Conservation (phyloP, 805 yeast species). For the Blastobotrys parvus region DNA sequence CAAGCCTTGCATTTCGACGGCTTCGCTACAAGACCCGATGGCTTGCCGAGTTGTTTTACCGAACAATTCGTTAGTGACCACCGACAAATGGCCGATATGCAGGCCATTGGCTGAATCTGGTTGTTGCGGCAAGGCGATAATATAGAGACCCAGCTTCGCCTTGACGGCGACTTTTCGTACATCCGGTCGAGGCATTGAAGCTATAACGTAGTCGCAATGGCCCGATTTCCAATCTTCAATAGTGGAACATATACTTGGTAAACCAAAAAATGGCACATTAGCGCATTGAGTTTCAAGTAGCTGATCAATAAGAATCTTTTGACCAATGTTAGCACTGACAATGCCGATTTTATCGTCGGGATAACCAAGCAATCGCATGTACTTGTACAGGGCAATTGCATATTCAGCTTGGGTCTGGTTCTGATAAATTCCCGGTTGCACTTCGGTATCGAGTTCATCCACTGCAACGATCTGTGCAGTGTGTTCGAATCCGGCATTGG, state of each 20-base stretch:
- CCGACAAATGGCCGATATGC: constrained; percentile 1
- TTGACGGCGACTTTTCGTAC: background rate
- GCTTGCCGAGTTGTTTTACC: constrained; percentile 10
- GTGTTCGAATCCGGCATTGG: constrained; percentile 1
- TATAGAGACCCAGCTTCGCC: background rate
- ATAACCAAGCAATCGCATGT: constrained; percentile 39
- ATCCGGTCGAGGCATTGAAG: background rate
- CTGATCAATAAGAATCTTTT: constrained; percentile 36
- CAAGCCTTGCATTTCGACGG: constrained; percentile 23
- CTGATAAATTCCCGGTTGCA: constrained; percentile 15
- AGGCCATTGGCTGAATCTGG: too few species aligned
- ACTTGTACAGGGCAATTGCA: constrained; percentile 37
- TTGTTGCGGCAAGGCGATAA: background rate
- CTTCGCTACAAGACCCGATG: constrained; percentile 2
- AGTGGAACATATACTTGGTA: background rate
- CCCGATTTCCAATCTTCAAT: background rate
- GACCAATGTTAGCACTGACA: constrained; percentile 34
- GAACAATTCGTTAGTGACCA: constrained; percentile 27
- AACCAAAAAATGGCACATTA: background rate
- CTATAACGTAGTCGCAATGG: constrained; percentile 1
- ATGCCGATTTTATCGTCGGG: constrained; percentile 33
- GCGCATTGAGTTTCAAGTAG: constrained; percentile 20
- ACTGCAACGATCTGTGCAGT: background rate
- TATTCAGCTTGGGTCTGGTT: constrained; percentile 44
- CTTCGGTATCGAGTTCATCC: background rate